Base-by-base conservation (phyloP, 345 rosid species). In the Salix viminalis region DNA sequence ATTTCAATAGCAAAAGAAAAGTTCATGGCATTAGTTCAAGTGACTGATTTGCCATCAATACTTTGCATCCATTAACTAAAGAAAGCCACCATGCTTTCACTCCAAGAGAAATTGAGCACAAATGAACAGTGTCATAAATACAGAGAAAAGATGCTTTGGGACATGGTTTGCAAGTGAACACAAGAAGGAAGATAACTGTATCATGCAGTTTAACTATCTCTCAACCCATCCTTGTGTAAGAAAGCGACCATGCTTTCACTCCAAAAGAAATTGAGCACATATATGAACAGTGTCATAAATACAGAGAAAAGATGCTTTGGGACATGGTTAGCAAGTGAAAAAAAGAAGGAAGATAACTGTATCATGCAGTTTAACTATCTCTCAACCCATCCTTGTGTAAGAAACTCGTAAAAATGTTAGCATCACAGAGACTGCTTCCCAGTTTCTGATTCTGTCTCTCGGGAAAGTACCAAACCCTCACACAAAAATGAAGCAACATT, bases 41-140 rank as follows among this genome's bases (percentile, higher is more conserved):
- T 23, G 42, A 68, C 32, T 68, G 39, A 16, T 23, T 41, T n/a
- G 71, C n/a, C 41, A 28, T 30, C 36, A 21, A 69, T 64, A 61
- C 26, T 37, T 39, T 7, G 42, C 65, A 65, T 14, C 34, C 19
- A 13, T 52, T 32, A 42, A 46, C 36, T 32, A 71, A 70, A 69
- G 68, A 70, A 77, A 46, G 46, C 28, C 54, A 74, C n/a, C 54
- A 74, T 71, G 67, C 73, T 74, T 65, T 72, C 11, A 10, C 62
- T 9, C 66, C 16, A 18, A 6, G 19, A 52, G 1, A 71, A 56
- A n/a, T n/a, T n/a, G 26, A 56, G 9, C 61, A n/a, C 64, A 58
- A 3, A 42, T 23, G 36, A 24, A 24, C 21, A 11, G 23, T 9
- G 24, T 71, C 74, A 48, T 19, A 12, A 71, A 23, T 13, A 24